Evolutionary conservation across 768 basidiomycete genomes (phyloP).

Genomic region (Suillus spraguei): DNA sequence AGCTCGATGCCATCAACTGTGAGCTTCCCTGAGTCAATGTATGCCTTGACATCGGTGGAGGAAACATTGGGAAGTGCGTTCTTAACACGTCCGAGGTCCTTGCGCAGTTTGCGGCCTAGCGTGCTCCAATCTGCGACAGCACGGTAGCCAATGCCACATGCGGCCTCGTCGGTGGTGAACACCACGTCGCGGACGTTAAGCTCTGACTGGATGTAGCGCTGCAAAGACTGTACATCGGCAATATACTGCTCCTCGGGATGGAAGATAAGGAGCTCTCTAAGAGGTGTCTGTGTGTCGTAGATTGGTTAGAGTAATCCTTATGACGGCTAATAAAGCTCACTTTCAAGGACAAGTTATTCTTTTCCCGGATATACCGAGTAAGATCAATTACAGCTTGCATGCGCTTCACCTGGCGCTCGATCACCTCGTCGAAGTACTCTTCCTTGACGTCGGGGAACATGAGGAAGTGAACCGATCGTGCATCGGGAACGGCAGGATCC

Average conservation of each 20-base stretch:
- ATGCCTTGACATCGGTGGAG: conserved; percentile 82
- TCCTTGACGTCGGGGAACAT: conserved; percentile 91
- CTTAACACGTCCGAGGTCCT: conserved; percentile 88
- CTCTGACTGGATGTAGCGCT: conserved; percentile 90
- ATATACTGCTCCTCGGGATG: conserved; percentile 85
- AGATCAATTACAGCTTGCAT: conserved; percentile 97
- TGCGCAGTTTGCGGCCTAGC: conserved; percentile 90
- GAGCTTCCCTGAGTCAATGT: conserved; percentile 73
- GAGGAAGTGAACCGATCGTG: conserved; percentile 94
- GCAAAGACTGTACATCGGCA: conserved; percentile 80
- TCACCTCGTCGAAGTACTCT: conserved; percentile 91
- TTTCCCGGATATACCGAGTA: conserved; percentile 85
- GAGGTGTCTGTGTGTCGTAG: conserved; percentile 63
- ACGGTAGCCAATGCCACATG: conserved; percentile 87
- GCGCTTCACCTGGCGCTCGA: conserved; percentile 91
- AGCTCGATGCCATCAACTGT: conserved; percentile 89
- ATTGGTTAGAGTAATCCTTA: conserved; percentile 6
- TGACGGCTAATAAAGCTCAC: conserved; percentile 43
- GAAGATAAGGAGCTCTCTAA: conserved; percentile 93
- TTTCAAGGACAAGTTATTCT: conserved; percentile 86
- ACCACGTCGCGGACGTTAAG: conserved; percentile 91
- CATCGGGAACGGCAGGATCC: conserved; percentile 68
- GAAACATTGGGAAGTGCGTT: conserved; percentile 80
- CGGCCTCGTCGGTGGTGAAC: conserved; percentile 85
- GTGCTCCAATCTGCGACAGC: conserved; percentile 95